Conservation (phyloP, 257 asterid genomes). For the Nicotiana undulata region DNA sequence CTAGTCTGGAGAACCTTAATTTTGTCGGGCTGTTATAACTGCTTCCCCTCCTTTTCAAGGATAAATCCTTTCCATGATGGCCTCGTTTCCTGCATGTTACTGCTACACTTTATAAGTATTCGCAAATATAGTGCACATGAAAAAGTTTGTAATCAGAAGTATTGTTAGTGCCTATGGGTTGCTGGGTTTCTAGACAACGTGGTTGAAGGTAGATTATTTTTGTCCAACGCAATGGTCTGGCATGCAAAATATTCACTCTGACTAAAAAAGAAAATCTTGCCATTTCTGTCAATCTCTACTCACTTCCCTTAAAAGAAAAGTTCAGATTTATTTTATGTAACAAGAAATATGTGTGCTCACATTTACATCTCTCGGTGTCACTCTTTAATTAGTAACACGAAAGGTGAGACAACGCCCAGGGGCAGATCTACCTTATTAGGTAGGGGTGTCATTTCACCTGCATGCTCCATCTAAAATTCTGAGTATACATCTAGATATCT, state of each 20-base stretch:
- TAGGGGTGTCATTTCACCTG: too few relatives aligned
- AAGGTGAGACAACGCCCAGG: too few relatives aligned
- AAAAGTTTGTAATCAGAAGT: background rate
- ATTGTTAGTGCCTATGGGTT: background rate
- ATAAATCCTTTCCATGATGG: background rate
- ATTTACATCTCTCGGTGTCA: too few relatives aligned
- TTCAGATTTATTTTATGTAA: background rate
- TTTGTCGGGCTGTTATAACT: background rate
- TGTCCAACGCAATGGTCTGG: background rate
- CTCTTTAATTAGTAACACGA: too few relatives aligned
- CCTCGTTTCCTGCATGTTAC: background rate
- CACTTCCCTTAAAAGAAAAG: background rate
- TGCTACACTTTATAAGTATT: background rate
- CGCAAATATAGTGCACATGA: background rate
- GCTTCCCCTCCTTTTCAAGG: constrained; percentile 1
- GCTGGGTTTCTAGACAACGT: background rate
- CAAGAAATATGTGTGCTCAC: background rate
- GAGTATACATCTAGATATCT: too few relatives aligned
- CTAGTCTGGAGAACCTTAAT: background rate
- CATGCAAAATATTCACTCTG: background rate
- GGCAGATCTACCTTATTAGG: too few relatives aligned
- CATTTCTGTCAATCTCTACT: background rate
- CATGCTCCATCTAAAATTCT: too few relatives aligned
- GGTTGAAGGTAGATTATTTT: background rate
- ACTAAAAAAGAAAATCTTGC: background rate